Evolutionary conservation across 495 filamentous ascomycete genomes (phyloP).

Genomic region (Trichoderma reesei): DNA sequence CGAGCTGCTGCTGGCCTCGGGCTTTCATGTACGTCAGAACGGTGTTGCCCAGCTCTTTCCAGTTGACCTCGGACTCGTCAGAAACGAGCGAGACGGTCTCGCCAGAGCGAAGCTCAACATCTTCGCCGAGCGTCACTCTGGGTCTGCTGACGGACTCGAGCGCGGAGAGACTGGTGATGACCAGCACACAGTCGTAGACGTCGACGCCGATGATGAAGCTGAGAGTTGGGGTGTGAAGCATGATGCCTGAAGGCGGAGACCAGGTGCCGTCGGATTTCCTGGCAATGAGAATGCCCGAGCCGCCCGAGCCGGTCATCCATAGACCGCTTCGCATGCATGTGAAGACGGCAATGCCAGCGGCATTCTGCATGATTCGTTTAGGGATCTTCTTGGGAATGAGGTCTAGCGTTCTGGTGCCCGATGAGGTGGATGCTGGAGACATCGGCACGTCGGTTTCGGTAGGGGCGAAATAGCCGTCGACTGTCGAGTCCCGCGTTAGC

Average conservation of each 20-base stretch:
- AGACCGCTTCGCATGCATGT: constrained; percentile 88
- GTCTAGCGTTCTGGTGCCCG: constrained; percentile 17
- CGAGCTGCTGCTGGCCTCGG: constrained; percentile 71
- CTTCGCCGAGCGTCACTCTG: constrained; percentile 66
- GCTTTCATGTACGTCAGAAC: constrained; percentile 86
- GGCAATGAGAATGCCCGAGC: constrained; percentile 71
- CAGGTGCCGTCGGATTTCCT: constrained; percentile 74
- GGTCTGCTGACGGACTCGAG: constrained; percentile 72
- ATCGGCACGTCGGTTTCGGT: constrained; percentile 22
- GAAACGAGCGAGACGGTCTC: constrained; percentile 68
- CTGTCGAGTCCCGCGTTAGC: constrained; percentile 14
- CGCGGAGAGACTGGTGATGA: constrained; percentile 76
- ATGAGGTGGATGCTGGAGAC: constrained; percentile 16
- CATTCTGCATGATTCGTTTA: constrained; percentile 66
- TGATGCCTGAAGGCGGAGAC: constrained; percentile 80
- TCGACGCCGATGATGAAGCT: constrained; percentile 88
- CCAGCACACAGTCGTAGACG: constrained; percentile 85
- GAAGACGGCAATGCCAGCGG: constrained; percentile 82
- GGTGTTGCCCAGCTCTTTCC: constrained; percentile 45
- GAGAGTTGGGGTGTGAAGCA: constrained; percentile 75
- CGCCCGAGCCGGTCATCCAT: constrained; percentile 82
- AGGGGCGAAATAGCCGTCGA: constrained; percentile 37
- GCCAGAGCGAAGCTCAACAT: constrained; percentile 67
- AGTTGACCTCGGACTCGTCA: constrained; percentile 59
- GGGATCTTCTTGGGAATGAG: constrained; percentile 77